phyloP scores from a whole-genome alignment of 805 yeast genomes.

The Myxozyma geophila region DNA sequence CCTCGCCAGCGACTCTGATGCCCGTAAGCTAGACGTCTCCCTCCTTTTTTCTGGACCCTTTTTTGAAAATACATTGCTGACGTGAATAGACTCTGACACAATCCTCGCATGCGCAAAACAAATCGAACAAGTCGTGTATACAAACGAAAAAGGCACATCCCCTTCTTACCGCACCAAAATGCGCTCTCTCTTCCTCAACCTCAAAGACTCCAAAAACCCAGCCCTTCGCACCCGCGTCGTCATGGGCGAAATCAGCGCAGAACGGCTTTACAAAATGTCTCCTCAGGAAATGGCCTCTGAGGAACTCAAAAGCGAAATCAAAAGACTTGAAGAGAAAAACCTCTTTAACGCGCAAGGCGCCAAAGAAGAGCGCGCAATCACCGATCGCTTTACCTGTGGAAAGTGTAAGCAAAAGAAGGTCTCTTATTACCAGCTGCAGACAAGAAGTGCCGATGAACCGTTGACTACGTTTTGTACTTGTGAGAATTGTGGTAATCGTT shows the following conservation, averaged over 20 bases:
- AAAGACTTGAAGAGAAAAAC: conserved; percentile 83
- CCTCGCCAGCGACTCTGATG: conserved; percentile 76
- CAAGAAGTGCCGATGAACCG: conserved; percentile 98
- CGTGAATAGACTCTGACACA: conserved; percentile 52
- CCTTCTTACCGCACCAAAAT: conserved; percentile 75
- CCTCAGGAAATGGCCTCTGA: conserved; percentile 98
- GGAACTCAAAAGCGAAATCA: conserved; percentile 80
- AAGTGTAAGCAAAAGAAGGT: conserved; percentile 97
- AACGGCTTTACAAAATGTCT: conserved; percentile 72
- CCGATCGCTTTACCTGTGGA: conserved; percentile 96
- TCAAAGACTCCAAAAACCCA: conserved; percentile 88
- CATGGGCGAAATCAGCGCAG: conserved; percentile 67
- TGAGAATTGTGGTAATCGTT: conserved; percentile 95
- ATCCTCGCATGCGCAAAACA: conserved; percentile 67
- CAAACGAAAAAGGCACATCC: conserved; percentile 56
- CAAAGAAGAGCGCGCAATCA: conserved; percentile 90
- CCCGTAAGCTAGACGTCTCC: conserved; percentile 37
- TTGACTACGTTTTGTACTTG: conserved; percentile 97
- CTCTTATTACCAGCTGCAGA: conserved; percentile 95
- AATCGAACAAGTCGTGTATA: conserved; percentile 74
- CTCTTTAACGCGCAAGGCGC: conserved; percentile 98
- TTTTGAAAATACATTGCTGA: background rate
- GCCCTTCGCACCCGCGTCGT: conserved; percentile 73
- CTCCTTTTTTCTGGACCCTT: background rate
- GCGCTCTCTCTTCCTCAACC: conserved; percentile 83